Evolutionary conservation across 257 asterid genomes (phyloP), one percentile per base, ranked within the genome.

Genomic region (Avicennia marina): DNA sequence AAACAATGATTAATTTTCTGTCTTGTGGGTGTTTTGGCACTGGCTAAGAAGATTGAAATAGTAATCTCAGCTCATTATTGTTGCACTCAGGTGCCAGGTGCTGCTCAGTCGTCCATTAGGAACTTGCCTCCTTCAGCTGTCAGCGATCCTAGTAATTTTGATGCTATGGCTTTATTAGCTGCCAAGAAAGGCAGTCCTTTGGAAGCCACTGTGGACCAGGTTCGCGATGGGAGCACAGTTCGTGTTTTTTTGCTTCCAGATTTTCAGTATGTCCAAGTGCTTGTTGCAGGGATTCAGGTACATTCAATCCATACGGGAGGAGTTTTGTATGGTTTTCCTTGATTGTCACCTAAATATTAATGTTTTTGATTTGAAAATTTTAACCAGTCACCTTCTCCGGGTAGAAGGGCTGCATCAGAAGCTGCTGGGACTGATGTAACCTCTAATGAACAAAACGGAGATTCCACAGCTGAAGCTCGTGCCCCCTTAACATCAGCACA

Each of bases 261-360:
- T 32, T 88, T 85, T 70, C 97, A 76, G 59, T 78, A 83, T 63
- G 93, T 91, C 56, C 95, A 91, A 75, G 98, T 91, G 39, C 80
- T 83, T 58, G 87, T 83, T 41, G 97, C 98, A 2, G 98, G 98
- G 60, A 68, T 91, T 72, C 96, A 85, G 97, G 98, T 88, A 66
- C 21, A 11, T 43, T 57, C 39, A 54, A 56, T 38, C 49, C 19
- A 13, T 26, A 8, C 1, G 32, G 15, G n/a, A n/a, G n/a, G n/a
- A n/a, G n/a, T n/a, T n/a, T 29, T 3, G 10, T 47, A 33, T 4
- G 18, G 21, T 48, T 60, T 16, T 1, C 11, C n/a, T 56, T 12
- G n/a, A n/a, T n/a, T n/a, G n/a, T n/a, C n/a, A n/a, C n/a, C n/a
- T n/a, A n/a, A n/a, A 49, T 62, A 19, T 40, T 63, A 42, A 29